These are phyloP conservation scores for Scedosporium minutisporum DNA, from an alignment of 2,329 filamentous ascomycete genomes.

Conservation along the genomic window DNA sequence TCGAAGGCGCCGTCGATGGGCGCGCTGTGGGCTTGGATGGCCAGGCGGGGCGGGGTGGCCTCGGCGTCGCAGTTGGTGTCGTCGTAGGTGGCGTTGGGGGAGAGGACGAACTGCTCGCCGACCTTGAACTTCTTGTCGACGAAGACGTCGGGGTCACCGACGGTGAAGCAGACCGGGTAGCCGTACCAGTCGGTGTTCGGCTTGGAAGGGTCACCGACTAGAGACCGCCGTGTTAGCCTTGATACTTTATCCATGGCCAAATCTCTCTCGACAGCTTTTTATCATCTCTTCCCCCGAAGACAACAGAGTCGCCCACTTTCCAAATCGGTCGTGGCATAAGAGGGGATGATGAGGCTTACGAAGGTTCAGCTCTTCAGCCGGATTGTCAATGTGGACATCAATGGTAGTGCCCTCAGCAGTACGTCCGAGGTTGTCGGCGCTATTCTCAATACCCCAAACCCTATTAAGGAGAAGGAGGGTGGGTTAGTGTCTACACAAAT, in stretches of 20 bases:
- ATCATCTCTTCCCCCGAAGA: not conserved
- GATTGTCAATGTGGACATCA: slow-evolving; percentile 51
- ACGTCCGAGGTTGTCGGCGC: slow-evolving; percentile 44
- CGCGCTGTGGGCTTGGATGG: slow-evolving; percentile 50
- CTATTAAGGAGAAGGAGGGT: slow-evolving; percentile 10
- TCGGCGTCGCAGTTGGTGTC: slow-evolving; percentile 25
- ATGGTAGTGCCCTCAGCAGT: slow-evolving; percentile 29
- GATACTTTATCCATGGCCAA: not conserved
- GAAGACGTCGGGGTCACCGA: slow-evolving; percentile 30
- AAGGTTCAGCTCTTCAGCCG: slow-evolving; percentile 57
- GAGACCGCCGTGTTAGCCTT: not conserved
- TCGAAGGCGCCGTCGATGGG: slow-evolving; percentile 54
- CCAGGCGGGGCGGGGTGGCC: slow-evolving; percentile 32
- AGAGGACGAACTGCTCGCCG: slow-evolving; percentile 27
- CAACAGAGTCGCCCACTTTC: not conserved
- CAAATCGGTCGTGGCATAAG: not conserved
- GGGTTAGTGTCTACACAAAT: not conserved
- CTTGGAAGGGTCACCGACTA: slow-evolving; percentile 20
- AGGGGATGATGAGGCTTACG: slow-evolving; percentile 20
- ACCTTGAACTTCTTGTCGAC: slow-evolving; percentile 19
- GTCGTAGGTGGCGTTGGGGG: slow-evolving; percentile 23
- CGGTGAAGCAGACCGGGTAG: slow-evolving; percentile 51
- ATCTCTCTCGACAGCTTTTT: not conserved
- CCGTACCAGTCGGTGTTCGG: slow-evolving; percentile 34
- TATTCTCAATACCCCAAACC: slow-evolving; percentile 41